Evolutionary conservation across 2,329 filamentous ascomycete genomes (phyloP), one percentile per base, ranked within the genome.

Genomic region (Colletotrichum karsti): DNA sequence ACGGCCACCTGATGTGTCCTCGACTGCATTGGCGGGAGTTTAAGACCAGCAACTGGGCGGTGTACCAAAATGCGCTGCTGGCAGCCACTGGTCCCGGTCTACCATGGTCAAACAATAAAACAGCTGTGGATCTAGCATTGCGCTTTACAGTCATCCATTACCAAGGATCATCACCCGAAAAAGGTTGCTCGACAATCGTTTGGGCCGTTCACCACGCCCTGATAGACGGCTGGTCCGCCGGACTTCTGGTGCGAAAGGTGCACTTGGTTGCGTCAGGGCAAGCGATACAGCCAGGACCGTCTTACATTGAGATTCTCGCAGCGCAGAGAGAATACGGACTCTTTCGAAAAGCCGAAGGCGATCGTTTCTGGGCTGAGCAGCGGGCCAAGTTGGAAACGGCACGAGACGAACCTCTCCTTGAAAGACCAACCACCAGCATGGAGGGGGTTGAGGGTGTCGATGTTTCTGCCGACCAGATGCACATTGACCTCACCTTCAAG

Each of bases 131-230:
- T 18, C 24, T 55, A 5, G 51, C 18, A 7, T 24, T 55, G 51
- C 33, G 51, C 18, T 55, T 55, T 8, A 55, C 51, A 15, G 51
- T 18, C 7, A 10, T 55, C 20, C 51, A 39, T 22, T 55, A 55
- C 13, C 18, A 37, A 15, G 30, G 18, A 24, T 10, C 13, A 10
- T 15, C 20, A n/a, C 18, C 33, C 8, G 51, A 41, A 6, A 55
- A 18, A 55, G 35, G 22, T 13, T 13, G 20, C 51, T 18, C n/a
- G n/a, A n/a, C n/a, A n/a, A 6, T 55, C 7, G n/a, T 55, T 22
- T 58, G 55, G 37, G 55, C 28, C 8, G 13, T 60, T 33, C 57
- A 60, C 28, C 57, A 60, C 15, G 57, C 57, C 9, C 4, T 60
- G 30, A 41, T 60, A 24, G 57, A 60, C 30, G 57, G 28, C 37